These are phyloP conservation scores for Arachis hypogaea DNA, from an alignment of 306 rosid species.

Conservation along the genomic window DNA sequence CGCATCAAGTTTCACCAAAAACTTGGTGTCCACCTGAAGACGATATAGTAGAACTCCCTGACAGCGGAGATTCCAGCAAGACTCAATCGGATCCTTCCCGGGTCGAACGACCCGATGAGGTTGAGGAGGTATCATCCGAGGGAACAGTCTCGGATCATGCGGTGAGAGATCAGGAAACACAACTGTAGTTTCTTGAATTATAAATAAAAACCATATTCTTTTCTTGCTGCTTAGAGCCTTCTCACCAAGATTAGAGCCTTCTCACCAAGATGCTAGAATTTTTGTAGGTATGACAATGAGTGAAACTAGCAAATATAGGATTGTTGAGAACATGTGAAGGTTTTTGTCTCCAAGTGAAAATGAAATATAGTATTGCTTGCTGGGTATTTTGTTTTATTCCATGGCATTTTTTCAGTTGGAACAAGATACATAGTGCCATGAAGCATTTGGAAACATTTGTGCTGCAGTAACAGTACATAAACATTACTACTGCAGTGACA, in stretches of 20 bases:
- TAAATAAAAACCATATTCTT: slow-evolving; percentile 61
- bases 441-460: slow-evolving; percentile 16
- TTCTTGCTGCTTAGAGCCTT: slow-evolving; percentile 57
- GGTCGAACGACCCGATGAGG: slow-evolving; percentile 57
- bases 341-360: slow-evolving; percentile 65
- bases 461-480: not conserved
- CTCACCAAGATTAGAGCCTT: slow-evolving; percentile 59
- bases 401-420: slow-evolving; percentile 34
- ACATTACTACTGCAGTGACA: not conserved
- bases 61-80: slow-evolving; percentile 86
- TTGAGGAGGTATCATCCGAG: slow-evolving; percentile 79
- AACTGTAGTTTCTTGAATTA: slow-evolving; percentile 48
- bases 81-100: slow-evolving; percentile 81
- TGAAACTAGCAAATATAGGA: slow-evolving; percentile 64
- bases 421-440: not conserved
- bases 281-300: slow-evolving; percentile 82
- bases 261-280: slow-evolving; percentile 72
- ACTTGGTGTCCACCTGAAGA: slow-evolving; percentile 42
- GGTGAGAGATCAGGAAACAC: slow-evolving; percentile 68
- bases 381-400: slow-evolving; percentile 37
- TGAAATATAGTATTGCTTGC: slow-evolving; percentile 77
- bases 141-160: slow-evolving; percentile 92
- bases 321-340: slow-evolving; percentile 72
- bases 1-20: slow-evolving; percentile 47
- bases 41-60: slow-evolving; percentile 46